A percentile compares a stretch with the other conserved stretches of the same genome.
Conservation (phyloP, 2,329 filamentous ascomycete genomes). For the Colletotrichum lupini region DNA sequence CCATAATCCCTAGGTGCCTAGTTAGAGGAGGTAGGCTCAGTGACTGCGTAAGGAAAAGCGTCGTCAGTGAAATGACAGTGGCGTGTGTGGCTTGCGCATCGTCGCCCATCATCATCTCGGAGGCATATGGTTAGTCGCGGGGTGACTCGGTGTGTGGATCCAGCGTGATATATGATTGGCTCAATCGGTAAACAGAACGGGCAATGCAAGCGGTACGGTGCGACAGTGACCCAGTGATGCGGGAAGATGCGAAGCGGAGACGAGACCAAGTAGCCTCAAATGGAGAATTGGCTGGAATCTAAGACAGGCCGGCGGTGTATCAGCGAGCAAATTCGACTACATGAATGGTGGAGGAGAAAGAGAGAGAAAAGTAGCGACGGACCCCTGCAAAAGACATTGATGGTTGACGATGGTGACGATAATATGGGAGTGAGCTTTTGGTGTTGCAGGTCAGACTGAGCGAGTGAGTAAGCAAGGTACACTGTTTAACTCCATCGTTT, state of each 20-base stretch:
- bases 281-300: neutral
- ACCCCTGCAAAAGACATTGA: neutral
- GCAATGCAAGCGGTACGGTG: neutral
- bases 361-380: neutral
- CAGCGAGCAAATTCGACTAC: too few relatives aligned
- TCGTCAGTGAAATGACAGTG: slow-evolving; percentile 19
- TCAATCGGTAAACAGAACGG: neutral
- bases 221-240: neutral
- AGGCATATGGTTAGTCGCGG: slow-evolving; percentile 17
- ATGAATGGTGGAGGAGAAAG: neutral
- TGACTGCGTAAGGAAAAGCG: neutral
- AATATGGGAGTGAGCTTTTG: neutral
- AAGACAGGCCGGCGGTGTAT: neutral
- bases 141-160: neutral
- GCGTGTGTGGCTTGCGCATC: slow-evolving; percentile 32
- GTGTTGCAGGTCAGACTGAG: neutral
- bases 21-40: too few relatives aligned
- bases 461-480: too few relatives aligned
- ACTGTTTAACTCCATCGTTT: too few relatives aligned
- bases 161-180: slow-evolving; percentile 11
- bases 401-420: neutral
- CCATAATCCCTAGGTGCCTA: too few relatives aligned
- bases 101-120: slow-evolving; percentile 20
- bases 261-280: neutral
- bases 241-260: slow-evolving; percentile 11